Conservation (phyloP, 2,329 filamentous ascomycete genomes). For the Purpureocillium takamizusanense region DNA sequence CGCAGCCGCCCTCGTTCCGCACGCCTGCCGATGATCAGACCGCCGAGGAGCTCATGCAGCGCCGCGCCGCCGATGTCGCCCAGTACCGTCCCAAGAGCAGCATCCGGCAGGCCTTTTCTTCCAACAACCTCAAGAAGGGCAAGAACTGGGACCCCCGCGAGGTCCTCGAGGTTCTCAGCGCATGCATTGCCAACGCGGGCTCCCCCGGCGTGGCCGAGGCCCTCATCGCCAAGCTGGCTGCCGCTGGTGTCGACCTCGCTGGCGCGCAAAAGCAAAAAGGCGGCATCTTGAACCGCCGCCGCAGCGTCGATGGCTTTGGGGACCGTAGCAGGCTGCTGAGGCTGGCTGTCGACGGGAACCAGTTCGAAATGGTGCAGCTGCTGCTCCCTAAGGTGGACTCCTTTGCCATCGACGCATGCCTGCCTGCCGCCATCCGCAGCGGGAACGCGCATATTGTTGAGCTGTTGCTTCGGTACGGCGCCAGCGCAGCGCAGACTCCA, state of each 20-base stretch:
- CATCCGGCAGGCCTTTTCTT: slow-evolving; percentile 28
- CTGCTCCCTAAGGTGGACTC: slow-evolving; percentile 44
- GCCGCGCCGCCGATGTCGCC: slow-evolving; percentile 26
- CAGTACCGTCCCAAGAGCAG: slow-evolving; percentile 28
- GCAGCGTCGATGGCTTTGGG: slow-evolving; percentile 36
- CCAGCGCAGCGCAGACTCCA: slow-evolving; percentile 34
- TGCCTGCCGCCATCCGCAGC: slow-evolving; percentile 38
- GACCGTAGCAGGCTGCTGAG: slow-evolving; percentile 42
- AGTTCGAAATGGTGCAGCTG: slow-evolving; percentile 44
- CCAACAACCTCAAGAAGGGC: slow-evolving; percentile 30
- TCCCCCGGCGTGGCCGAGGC: slow-evolving; percentile 48
- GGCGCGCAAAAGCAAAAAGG: slow-evolving; percentile 37
- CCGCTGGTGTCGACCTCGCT: slow-evolving; percentile 42
- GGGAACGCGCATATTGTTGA: slow-evolving; percentile 34
- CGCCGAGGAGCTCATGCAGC: slow-evolving; percentile 46
- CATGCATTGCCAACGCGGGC: slow-evolving; percentile 38
- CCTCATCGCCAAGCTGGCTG: slow-evolving; percentile 39
- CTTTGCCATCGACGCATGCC: slow-evolving; percentile 36
- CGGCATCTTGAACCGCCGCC: slow-evolving; percentile 37
- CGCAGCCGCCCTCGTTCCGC: slow-evolving; percentile 31
- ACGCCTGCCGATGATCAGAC: slow-evolving; percentile 38
- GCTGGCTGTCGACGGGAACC: slow-evolving; percentile 39
- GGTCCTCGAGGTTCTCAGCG: slow-evolving; percentile 40
- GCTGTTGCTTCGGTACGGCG: slow-evolving; percentile 41
- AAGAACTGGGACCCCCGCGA: slow-evolving; percentile 44